Base-by-base conservation (phyloP, 176 grass and related monocot species). In the Stipa capillata region DNA sequence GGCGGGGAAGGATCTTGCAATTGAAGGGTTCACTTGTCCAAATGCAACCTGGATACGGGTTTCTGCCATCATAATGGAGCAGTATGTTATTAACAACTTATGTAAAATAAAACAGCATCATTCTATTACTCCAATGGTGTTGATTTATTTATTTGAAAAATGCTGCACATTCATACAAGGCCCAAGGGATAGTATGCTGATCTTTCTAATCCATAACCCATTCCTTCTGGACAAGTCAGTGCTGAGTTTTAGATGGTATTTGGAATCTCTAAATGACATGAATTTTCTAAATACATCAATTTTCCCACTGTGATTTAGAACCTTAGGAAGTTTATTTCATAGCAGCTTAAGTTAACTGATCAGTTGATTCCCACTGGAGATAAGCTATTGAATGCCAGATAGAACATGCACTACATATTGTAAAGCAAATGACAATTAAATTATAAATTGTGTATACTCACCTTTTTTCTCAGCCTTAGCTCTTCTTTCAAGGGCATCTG, bases 21-120 rank as follows among this genome's bases (percentile, higher is more conserved):
- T 5, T 51, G 77, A 71, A 76, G 85, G 49, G 60, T 70, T 76
- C 83, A 56, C 76, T 49, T 32, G 47, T 69, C 89, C 89, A 84
- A 91, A 91, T 81, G 84, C 32, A 61, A 90, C 84, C 65, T 87
- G 61, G 20, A 82, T 41, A 21, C 8, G 45, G 23, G 25, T 51
- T 49, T 68, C 89, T 90, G 39, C 55, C 14, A 42, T 71, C 47
- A 36, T 3, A 47, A 75, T 68, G 20, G 5, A 71, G 44, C 8
- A 17, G 6, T 36, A 34, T 41, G 28, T 44, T 21, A 40, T 37
- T 24, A 69, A 8, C 2, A 7, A 5, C 11, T 42, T 15, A 72
- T 28, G 14, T 2, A n/a, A 82, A 56, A 49, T 11, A 21, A 63
- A 65, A 27, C 11, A 76, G 20, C 34, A 62, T 21, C 35, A 54